Base-by-base conservation (phyloP, 352 stramenopile genomes). In the Phytophthora multivora region DNA sequence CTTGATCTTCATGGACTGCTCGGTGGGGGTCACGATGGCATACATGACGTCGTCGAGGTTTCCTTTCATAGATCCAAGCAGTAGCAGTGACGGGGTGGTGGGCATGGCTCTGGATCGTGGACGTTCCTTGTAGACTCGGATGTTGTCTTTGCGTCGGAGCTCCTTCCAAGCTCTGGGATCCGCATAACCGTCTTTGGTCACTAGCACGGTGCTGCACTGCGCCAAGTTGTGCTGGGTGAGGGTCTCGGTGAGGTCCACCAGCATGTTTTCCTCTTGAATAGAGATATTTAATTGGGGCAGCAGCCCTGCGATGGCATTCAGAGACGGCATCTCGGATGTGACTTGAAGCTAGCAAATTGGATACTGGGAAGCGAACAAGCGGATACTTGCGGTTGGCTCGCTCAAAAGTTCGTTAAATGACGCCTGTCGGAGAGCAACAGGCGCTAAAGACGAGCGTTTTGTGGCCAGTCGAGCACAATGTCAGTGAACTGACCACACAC, bases 1-100 rank as follows among this genome's bases (percentile, higher is more conserved):
- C 15, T 75, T 74, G 36, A 83, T 46, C 12, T 66, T 63, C 64
- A 80, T 70, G 18, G 60, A 43, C 39, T 71, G 59, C 36, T 66
- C 60, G 15, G 67, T 70, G 13, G 63, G 54, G 41, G 66, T 42
- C 13, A 67, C 38, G 13, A 73, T 63, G 13, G 73, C 77, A 55
- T 80, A 63, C 60, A 74, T 61, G 19, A 67, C 25, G 40, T 74
- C 66, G 23, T 74, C 66, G 9, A 66, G 36, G 4, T 33, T 58
- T 11, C 56, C 64, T 12, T 47, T 35, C 12, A 71, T 54, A 7
- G 48, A 56, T 2, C 67, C 67, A n/a, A 71, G 33, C 2, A 71
- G 55, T 16, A 73, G 36, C 15, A 79, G 63, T 7, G 59, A 73
- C 3, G 68, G 68, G 1, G 56, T 62, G 1, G 57, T 31, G n/a